Conservation (phyloP, 805 yeast species). For the Wickerhamomyces xylosicus region DNA sequence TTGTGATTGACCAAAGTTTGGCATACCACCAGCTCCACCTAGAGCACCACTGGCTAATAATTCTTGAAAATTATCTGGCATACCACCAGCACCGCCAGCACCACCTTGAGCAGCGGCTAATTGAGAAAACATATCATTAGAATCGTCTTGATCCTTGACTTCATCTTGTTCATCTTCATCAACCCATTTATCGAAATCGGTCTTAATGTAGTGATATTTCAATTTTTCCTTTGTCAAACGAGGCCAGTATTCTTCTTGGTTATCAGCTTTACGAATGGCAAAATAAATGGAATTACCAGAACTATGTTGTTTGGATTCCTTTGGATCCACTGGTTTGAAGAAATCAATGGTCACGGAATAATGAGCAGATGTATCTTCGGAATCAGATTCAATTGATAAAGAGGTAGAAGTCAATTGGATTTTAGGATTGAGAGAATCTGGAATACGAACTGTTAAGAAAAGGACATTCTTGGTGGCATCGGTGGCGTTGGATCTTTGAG, state of each 20-base stretch:
- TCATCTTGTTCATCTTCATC: slow-evolving; percentile 91
- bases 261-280: slow-evolving; percentile 58
- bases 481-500: slow-evolving; percentile 81
- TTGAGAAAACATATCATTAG: slow-evolving; percentile 26
- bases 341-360: slow-evolving; percentile 69
- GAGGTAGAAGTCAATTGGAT: slow-evolving; percentile 47
- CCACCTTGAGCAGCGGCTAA: slow-evolving; percentile 25
- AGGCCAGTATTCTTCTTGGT: slow-evolving; percentile 85
- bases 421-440: slow-evolving; percentile 49
- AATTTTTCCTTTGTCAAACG: slow-evolving; percentile 81
- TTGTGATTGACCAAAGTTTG: no score
- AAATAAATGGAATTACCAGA: slow-evolving; percentile 51
- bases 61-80: slow-evolving; percentile 14
- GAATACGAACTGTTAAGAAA: slow-evolving; percentile 61
- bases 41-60: slow-evolving; percentile 21
- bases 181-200: slow-evolving; percentile 96
- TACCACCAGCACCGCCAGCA: slow-evolving; percentile 21
- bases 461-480: slow-evolving; percentile 68
- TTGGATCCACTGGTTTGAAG: slow-evolving; percentile 63
- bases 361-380: slow-evolving; percentile 30
- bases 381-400: slow-evolving; percentile 44
- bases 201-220: slow-evolving; percentile 71
- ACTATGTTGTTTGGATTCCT: slow-evolving; percentile 43
- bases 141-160: slow-evolving; percentile 23
- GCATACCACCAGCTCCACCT: slow-evolving; percentile 5